These are phyloP conservation scores for Poronia punctata DNA, from an alignment of 495 filamentous ascomycete genomes.

Conservation along the genomic window DNA sequence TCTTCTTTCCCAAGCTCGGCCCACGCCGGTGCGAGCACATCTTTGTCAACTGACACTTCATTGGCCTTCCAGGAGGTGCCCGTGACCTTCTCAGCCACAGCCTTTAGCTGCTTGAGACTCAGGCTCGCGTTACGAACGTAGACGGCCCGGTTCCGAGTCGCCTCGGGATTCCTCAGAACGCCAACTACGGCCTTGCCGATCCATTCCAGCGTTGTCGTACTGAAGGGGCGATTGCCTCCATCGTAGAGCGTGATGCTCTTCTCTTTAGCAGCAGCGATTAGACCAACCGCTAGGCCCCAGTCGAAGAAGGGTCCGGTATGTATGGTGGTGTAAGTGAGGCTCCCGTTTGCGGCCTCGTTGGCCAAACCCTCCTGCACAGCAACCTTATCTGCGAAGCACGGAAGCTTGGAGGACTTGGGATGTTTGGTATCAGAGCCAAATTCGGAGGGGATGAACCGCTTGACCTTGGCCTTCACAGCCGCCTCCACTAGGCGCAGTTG, in stretches of 20 bases:
- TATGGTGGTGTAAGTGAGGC: conserved; percentile 40
- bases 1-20: conserved; percentile 24
- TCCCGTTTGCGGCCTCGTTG: conserved; percentile 21
- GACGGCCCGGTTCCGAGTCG: conserved; percentile 42
- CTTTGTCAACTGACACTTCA: conserved; percentile 13
- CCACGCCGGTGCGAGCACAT: conserved; percentile 21
- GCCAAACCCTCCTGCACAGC: conserved; percentile 32
- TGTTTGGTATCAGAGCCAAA: conserved; percentile 41
- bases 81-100: conserved; percentile 33
- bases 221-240: conserved; percentile 37
- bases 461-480: conserved; percentile 45
- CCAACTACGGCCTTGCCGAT: conserved; percentile 37
- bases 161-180: conserved; percentile 36
- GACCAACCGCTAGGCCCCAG: conserved; percentile 25
- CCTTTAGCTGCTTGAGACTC: conserved; percentile 40
- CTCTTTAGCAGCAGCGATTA: conserved; percentile 33
- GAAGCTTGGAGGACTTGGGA: conserved; percentile 23
- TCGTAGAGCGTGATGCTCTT: conserved; percentile 37
- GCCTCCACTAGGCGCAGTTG: conserved; percentile 52
- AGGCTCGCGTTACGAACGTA: conserved; percentile 30
- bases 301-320: conserved; percentile 38
- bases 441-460: conserved; percentile 54
- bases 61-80: conserved; percentile 24
- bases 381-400: conserved; percentile 39
- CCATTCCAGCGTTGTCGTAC: conserved; percentile 30